Percentiles rank a stretch among this genome's conserved stretches.
Evolutionary conservation across 2,329 filamentous ascomycete genomes (phyloP).

Genomic region (Colletotrichum coccodes): DNA sequence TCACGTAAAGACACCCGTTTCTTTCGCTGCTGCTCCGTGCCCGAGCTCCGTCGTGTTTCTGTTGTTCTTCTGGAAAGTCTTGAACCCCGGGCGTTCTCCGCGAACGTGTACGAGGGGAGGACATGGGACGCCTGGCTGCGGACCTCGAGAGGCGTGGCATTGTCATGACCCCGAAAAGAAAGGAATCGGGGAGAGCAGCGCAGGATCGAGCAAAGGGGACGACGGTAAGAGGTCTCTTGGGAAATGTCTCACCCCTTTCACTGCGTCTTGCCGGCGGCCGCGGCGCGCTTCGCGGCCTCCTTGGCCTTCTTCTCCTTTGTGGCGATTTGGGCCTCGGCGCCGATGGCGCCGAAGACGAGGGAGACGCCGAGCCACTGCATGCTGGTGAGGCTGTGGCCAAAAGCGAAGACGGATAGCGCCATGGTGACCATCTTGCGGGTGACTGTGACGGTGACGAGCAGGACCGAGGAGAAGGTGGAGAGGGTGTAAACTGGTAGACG

Average conservation of each 20-base stretch:
- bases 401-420: slow-evolving; percentile 94
- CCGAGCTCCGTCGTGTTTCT: not conserved
- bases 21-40: too few species aligned
- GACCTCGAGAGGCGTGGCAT: not conserved
- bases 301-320: slow-evolving; percentile 86
- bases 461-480: slow-evolving; percentile 88
- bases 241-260: slow-evolving; percentile 20
- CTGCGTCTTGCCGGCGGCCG: slow-evolving; percentile 44
- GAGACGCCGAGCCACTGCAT: slow-evolving; percentile 96
- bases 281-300: slow-evolving; percentile 67
- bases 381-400: slow-evolving; percentile 85
- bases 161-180: too few species aligned
- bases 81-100: not conserved
- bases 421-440: slow-evolving; percentile 99
- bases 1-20: not conserved
- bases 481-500: slow-evolving; percentile 82
- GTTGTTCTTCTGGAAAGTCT: too few species aligned
- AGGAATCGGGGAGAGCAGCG: too few species aligned
- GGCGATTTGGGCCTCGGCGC: slow-evolving; percentile 86
- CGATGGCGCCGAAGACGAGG: slow-evolving; percentile 94
- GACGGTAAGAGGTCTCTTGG: too few species aligned
- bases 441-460: slow-evolving; percentile 95
- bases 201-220: too few species aligned
- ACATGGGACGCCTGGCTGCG: not conserved
- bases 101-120: not conserved